Base-by-base conservation (phyloP, 2,329 filamentous ascomycete genomes). In the Fusarium mexicanum region DNA sequence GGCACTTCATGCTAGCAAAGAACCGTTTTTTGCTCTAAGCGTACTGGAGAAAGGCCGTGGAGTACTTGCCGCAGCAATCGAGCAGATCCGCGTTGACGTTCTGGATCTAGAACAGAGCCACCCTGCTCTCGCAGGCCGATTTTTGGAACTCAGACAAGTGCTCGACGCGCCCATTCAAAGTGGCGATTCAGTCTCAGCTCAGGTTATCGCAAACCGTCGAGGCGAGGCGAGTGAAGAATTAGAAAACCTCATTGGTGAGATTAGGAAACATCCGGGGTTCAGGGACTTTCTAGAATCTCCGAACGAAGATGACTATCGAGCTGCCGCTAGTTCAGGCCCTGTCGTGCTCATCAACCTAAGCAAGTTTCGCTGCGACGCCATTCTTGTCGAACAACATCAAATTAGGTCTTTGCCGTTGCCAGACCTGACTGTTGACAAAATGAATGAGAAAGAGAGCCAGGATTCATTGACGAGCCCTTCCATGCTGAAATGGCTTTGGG, bases 401-500 rank as follows among this genome's bases (percentile, higher is more conserved):
- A 38, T 50, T 0, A 35, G n/a, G 7, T 20, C 43, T 0, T 9
- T 38, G 5, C 8, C 14, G 1, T 20, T 60, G 0, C 43, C 40
- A 2, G 20, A 50, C 3, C 0, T 60, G 26, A 48, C 14, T 2
- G 2, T 29, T 0, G 20, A 50, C 5, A 35, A 48, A 4, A 18
- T 18, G n/a, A 24, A 62, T n/a, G 37, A 38, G n/a, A 5, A 20
- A 20, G 20, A 37, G 31, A 38, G 18, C 6, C 17, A 44, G 1
- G n/a, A 5, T 1, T 48, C 44, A 9, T n/a, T 17, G 3, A 48
- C 18, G 4, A 38, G 33, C 2, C 10, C 5, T n/a, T 20, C 20
- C 2, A n/a, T 48, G n/a, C 35, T 60, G 3, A 2, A 41, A 18
- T 60, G 35, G 44, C 33, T 60, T 22, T 60, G 57, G 57, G 44